Evolutionary conservation across 768 basidiomycete species (phyloP).

Genomic region (Pluteus cervinus): DNA sequence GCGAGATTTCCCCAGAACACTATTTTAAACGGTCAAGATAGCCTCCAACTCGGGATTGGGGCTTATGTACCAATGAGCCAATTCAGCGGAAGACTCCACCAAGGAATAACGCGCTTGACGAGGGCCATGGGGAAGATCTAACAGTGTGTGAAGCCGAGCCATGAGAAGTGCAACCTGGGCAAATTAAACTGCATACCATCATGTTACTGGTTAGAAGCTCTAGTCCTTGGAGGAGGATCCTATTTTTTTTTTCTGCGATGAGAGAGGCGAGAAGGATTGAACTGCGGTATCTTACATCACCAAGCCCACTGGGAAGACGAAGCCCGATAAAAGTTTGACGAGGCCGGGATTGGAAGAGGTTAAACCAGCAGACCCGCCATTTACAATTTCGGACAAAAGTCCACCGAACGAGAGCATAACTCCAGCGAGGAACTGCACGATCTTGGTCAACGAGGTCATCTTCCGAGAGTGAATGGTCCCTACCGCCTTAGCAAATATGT

Average conservation of each 20-base stretch:
- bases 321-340: constrained; percentile 57
- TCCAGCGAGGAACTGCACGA: constrained; percentile 54
- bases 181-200: constrained; percentile 40
- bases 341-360: constrained; percentile 55
- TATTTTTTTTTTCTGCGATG: constrained; percentile 19
- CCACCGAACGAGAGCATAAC: constrained; percentile 74
- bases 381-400: constrained; percentile 51
- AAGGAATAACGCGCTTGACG: constrained; percentile 53
- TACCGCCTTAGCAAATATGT: constrained; percentile 65
- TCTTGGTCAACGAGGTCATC: neutral
- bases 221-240: constrained; percentile 68
- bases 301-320: constrained; percentile 74
- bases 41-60: constrained; percentile 1
- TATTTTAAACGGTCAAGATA: constrained; percentile 20
- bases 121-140: constrained; percentile 69
- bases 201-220: constrained; percentile 74
- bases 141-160: neutral
- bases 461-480: constrained; percentile 15
- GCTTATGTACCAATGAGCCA: constrained; percentile 53
- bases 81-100: constrained; percentile 65
- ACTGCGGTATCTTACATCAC: constrained; percentile 51
- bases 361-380: constrained; percentile 51
- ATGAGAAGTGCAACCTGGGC: neutral
- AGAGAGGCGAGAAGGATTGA: too few species aligned
- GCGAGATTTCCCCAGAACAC: constrained; percentile 65